These are phyloP conservation scores for Starmerella geochares DNA, from an alignment of 805 yeast species.

Conservation along the genomic window DNA sequence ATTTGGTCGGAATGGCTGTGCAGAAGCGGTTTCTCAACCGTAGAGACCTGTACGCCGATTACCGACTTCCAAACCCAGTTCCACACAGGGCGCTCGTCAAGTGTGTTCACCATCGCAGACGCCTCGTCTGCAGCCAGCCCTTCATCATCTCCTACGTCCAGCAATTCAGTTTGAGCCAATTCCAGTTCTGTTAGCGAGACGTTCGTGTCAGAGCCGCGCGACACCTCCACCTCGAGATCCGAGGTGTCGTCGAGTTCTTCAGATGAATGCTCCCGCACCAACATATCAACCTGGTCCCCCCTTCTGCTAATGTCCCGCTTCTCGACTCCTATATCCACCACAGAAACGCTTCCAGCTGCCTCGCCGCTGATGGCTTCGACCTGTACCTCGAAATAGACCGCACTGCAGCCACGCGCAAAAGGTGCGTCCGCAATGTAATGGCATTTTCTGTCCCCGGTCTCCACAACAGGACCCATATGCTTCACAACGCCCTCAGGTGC, in stretches of 20 bases:
- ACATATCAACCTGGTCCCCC: not conserved
- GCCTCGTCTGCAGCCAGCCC: not conserved
- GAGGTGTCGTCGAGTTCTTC: not conserved
- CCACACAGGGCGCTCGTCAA: not conserved
- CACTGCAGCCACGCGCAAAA: not conserved
- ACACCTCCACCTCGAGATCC: not conserved
- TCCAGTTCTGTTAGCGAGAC: not conserved
- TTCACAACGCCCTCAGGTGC: not conserved
- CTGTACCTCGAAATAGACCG: constrained; percentile 1
- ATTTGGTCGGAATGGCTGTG: not conserved
- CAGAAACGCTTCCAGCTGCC: not conserved
- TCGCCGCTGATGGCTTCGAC: not conserved
- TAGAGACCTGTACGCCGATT: not conserved
- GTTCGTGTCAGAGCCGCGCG: not conserved
- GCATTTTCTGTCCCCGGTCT: not conserved
- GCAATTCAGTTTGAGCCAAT: too few relatives aligned
- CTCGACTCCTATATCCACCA: not conserved
- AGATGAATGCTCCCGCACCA: not conserved
- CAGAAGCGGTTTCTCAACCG: not conserved
- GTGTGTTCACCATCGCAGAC: not conserved
- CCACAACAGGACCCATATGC: not conserved
- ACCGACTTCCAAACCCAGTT: not conserved
- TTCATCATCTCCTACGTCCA: not conserved
- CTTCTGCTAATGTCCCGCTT: not conserved
- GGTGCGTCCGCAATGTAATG: not conserved